A percentile compares a stretch with the other conserved stretches of the same genome.
These are phyloP conservation scores for Pseudonectria foliicola DNA, from an alignment of 2,329 filamentous ascomycete species.

Conservation along the genomic window DNA sequence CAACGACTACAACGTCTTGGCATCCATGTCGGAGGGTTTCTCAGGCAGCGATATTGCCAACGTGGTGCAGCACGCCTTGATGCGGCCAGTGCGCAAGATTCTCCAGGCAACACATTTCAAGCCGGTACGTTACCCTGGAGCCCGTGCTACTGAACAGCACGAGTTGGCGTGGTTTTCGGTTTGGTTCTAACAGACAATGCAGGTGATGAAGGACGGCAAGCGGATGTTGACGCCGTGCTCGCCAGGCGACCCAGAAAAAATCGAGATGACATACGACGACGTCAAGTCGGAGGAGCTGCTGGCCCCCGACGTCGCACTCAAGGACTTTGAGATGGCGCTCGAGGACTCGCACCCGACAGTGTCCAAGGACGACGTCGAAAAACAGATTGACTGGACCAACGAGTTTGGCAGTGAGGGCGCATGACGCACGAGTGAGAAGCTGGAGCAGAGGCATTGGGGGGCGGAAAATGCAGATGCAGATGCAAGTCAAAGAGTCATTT, in stretches of 20 bases:
- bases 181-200: conserved; percentile 3
- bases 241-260: conserved; percentile 76
- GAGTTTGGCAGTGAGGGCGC: conserved; percentile 91
- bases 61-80: conserved; percentile 89
- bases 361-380: conserved; percentile 73
- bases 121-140: conserved; percentile 50
- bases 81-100: conserved; percentile 96
- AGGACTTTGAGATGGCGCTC: conserved; percentile 91
- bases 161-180: no score
- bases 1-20: conserved; percentile 73
- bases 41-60: conserved; percentile 95
- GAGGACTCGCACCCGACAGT: conserved; percentile 86
- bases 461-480: no score
- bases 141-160: no score
- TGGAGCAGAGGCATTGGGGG: no score
- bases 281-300: conserved; percentile 77
- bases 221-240: conserved; percentile 83
- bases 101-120: conserved; percentile 98
- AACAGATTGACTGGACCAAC: conserved; percentile 87
- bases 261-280: conserved; percentile 91
- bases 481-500: conserved; percentile 9
- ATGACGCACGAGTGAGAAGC: conserved; percentile 22
- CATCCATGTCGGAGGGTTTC: conserved; percentile 81
- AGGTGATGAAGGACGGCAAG: conserved; percentile 64
- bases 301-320: conserved; percentile 78